Percentiles rank a stretch among this genome's conserved stretches.
These are phyloP conservation scores for Teratosphaeria epicoccoides DNA, from an alignment of 2,329 filamentous ascomycete species.

Conservation along the genomic window DNA sequence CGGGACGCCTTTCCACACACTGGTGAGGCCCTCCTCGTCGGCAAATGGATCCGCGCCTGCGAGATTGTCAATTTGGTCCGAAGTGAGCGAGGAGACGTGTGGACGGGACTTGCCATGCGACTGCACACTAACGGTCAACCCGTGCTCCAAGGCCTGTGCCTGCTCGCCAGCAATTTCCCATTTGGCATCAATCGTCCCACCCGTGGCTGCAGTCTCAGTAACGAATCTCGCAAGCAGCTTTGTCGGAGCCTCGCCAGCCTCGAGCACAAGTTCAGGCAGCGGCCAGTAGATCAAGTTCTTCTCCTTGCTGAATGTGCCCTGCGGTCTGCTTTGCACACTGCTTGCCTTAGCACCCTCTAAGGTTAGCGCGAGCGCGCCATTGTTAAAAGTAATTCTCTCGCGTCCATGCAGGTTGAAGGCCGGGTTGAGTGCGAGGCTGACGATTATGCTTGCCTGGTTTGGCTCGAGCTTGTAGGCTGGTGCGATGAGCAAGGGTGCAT, in stretches of 20 bases:
- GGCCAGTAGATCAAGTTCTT: slow-evolving; percentile 72
- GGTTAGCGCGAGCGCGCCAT: slow-evolving; percentile 65
- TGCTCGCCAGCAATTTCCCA: slow-evolving; percentile 59
- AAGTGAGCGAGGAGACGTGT: slow-evolving; percentile 16
- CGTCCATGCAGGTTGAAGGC: slow-evolving; percentile 41
- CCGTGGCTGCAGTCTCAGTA: slow-evolving; percentile 58
- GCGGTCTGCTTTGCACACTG: slow-evolving; percentile 65
- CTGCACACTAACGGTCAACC: slow-evolving; percentile 46
- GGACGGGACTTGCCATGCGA: slow-evolving; percentile 33
- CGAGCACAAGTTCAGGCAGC: slow-evolving; percentile 59
- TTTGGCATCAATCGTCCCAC: slow-evolving; percentile 68
- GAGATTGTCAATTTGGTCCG: neutral
- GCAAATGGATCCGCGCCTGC: slow-evolving; percentile 58
- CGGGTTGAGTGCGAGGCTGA: slow-evolving; percentile 78
- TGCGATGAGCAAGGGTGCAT: slow-evolving; percentile 60
- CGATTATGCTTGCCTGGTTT: slow-evolving; percentile 73
- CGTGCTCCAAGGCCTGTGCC: slow-evolving; percentile 43
- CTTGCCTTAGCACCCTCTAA: slow-evolving; percentile 44
- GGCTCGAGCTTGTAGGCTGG: slow-evolving; percentile 76
- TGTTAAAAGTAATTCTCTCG: slow-evolving; percentile 51
- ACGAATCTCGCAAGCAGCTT: slow-evolving; percentile 77
- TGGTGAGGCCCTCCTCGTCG: slow-evolving; percentile 40
- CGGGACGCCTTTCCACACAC: slow-evolving; percentile 57
- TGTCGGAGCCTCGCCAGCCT: slow-evolving; percentile 47
- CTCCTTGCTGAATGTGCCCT: slow-evolving; percentile 68